A percentile compares a stretch with the other conserved stretches of the same genome.
Evolutionary conservation across 2,329 filamentous ascomycete genomes (phyloP).

Genomic region (Aureobasidium namibiae): DNA sequence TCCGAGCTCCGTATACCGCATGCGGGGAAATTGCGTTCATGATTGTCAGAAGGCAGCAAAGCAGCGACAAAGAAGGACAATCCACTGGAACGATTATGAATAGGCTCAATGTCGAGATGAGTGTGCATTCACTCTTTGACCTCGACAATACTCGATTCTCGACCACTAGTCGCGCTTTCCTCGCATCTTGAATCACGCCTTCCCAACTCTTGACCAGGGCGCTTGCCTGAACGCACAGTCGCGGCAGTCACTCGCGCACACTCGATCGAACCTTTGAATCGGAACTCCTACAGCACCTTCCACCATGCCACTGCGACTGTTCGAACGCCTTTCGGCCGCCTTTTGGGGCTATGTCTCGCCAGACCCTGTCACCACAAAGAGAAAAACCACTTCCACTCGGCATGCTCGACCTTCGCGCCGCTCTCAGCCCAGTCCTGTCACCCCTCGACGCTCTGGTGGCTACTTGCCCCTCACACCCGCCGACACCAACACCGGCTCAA

Average conservation of each 20-base stretch:
- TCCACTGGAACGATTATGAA: neutral
- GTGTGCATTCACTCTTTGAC: neutral
- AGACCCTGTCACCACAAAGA: neutral
- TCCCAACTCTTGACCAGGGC: neutral
- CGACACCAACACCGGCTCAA: neutral
- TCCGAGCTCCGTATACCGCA: neutral
- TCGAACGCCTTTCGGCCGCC: slow-evolving; percentile 26
- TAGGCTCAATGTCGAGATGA: neutral
- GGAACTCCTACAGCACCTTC: no score
- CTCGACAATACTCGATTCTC: neutral
- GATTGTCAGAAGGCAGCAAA: neutral
- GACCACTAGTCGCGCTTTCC: no score
- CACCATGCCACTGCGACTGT: neutral
- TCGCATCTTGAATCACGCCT: neutral
- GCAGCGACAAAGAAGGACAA: neutral
- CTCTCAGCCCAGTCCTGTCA: neutral
- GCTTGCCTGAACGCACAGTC: neutral
- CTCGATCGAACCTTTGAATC: neutral
- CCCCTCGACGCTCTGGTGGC: neutral
- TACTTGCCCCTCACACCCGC: neutral
- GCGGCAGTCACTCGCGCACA: neutral
- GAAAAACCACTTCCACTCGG: neutral
- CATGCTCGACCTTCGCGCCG: neutral
- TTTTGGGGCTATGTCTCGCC: slow-evolving; percentile 38
- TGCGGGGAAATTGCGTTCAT: neutral